Base-by-base conservation (phyloP, 176 grass and related monocot genomes). In the Ampelocalamus luodianensis region DNA sequence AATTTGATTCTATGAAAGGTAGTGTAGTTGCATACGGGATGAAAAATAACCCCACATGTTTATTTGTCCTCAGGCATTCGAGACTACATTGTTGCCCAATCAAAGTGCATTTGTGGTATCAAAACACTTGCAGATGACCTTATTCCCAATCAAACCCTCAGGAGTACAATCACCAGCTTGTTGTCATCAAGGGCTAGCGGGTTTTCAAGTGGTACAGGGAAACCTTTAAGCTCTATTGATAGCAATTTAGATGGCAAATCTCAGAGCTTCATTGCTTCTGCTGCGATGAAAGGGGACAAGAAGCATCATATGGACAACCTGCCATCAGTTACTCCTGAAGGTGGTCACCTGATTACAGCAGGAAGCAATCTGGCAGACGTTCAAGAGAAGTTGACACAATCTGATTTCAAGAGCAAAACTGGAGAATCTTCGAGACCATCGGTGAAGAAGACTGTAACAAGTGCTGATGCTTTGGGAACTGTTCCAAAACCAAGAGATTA, bases 131-230 rank as follows among this genome's bases (percentile, higher is more conserved):
- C 74, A 55, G 67, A 84, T 48, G 55, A 88, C 34, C 72, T 88
- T 38, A 61, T 88, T 79, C 87, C 87, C 44, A 83, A 88, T 83
- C 66, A 42, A 65, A 88, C 80, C 46, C 54, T 88, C 65, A 63
- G 87, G 68, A 38, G 26, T 59, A 71, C 74, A 42, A 83, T 88
- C 22, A 42, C 8, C 23, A 77, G 55, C 53, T 64, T 82, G 80
- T 29, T 88, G 43, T 74, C 55, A 51, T 77, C 63, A 77, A 71
- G 32, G 18, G 43, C 4, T 39, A 48, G 10, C 16, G 36, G 10
- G 16, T 40, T 37, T 39, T 77, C 83, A 24, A 69, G 36, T 68
- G 63, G 48, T 14, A 32, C 63, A 77, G 72, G 34, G 2, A 85
- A 85, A n/a, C 46, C 65, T 9, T 12, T n/a, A 68, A 69, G 72